Base-by-base conservation (phyloP, 208 protist species). In the Leishmania arabica region DNA sequence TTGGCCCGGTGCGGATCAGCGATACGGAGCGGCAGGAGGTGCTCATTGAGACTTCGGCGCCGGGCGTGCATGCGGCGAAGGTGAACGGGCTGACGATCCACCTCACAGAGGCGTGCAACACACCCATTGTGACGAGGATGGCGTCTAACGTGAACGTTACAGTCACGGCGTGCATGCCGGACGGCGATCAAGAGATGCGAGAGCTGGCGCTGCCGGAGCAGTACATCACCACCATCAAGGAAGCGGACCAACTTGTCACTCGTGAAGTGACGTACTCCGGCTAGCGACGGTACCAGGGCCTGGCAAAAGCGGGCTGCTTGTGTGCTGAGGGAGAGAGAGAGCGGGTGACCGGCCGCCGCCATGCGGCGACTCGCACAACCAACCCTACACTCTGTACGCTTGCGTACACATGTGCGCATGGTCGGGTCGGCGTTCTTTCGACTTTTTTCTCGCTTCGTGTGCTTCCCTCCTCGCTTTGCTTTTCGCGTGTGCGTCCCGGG, bases 131-230 rank as follows among this genome's bases (percentile, higher is more conserved):
- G 17, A 88, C 87, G 70, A 78, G 60, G 62, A 69, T 79, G 73
- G 72, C 71, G 21, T 84, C 84, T 8, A 82, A 84, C 66, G 70
- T 88, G 37, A 90, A 88, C 53, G 79, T 84, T 34, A 84, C 85
- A 27, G 58, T 83, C 24, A 75, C 77, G 54, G 73, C 84, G 58
- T 34, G 78, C 53, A 77, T 82, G 74, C 54, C 77, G 49, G 75
- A 86, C 19, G 87, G 84, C 27, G 87, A 88, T 5, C 68, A 69
- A 49, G 83, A 84, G 70, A 51, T 74, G 69, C 73, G 75, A 7
- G 87, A 84, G 76, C 47, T 90, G 49, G 73, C 87, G 5, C 72
- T 90, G 69, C 84, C 86, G 21, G 80, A 81, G 74, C 86, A 90
- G 80, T 86, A 72, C 76, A 79, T 80, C 21, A 78, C n/a, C 45